Evolutionary conservation across 148 eudicot species (phyloP), one percentile per base, ranked within the genome.

Genomic region (Rhododendron ovatum): DNA sequence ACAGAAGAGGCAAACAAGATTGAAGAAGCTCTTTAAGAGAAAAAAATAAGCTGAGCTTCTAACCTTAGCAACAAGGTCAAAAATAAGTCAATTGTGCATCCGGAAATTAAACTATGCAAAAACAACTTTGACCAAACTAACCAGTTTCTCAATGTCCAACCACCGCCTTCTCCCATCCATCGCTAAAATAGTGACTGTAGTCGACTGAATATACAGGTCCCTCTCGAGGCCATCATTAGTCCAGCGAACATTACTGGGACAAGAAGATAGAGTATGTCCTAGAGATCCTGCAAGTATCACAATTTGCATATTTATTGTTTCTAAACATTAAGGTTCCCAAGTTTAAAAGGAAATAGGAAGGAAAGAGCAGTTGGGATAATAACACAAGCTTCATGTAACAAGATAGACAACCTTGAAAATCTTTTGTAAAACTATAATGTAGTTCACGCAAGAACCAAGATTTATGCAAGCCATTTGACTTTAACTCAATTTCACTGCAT

Each of bases 131-230:
- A 84, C 81, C 74, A 90, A 83, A 87, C 98, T 94, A 86, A 97
- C 99, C 96, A 94, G 92, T 92, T 94, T 95, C 77, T 92, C 91
- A 85, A 97, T 93, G 92, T 97, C 98, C 91, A 97, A 88, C 99
- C 99, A 97, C 83, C 99, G 93, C 86, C 98, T 93, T 87, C 95
- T 92, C 20, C 98, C 99, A 90, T 97, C 99, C 99, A 95, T 95
- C 59, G 98, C 98, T 88, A 94, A 89, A 85, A 95, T 91, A 84
- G 98, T 94, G 87, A 97, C 93, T 26, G 95, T 93, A 65, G 90
- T 71, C 9, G 95, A 91, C 88, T 93, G 93, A 88, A 97, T 93
- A 90, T 97, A 93, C 24, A 97, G 91, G 90, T 97, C 99, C 90
- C 87, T 93, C 90, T 97, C 99, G 75, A 95, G 94, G 89, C 93